Conservation (phyloP, 1,284 basidiomycete genomes). For the Volvariella surrecta region DNA sequence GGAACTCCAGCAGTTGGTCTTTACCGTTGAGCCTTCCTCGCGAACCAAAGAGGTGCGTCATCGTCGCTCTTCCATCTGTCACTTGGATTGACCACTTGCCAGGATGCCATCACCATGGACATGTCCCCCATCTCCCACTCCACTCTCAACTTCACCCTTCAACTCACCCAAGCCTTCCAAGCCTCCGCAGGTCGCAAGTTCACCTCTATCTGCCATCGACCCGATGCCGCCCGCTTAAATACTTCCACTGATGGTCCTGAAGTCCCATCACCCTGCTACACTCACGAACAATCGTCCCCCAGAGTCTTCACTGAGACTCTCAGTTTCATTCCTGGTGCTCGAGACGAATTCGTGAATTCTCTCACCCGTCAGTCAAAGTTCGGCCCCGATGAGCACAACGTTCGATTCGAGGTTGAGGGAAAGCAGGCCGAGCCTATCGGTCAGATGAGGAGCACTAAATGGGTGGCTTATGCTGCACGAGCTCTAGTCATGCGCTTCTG, state of each 20-base stretch:
- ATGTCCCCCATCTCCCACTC: constrained; percentile 27
- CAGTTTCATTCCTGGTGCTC: constrained; percentile 42
- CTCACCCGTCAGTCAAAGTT: constrained; percentile 22
- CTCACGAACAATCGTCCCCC: constrained; percentile 16
- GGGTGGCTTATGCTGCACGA: constrained; percentile 83
- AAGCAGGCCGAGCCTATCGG: constrained; percentile 19
- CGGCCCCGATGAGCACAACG: constrained; percentile 18
- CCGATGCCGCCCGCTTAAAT: constrained; percentile 10
- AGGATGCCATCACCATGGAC: constrained; percentile 17
- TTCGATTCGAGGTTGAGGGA: constrained; percentile 22
- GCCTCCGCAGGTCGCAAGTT: constrained; percentile 32
- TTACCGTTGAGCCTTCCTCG: constrained; percentile 33
- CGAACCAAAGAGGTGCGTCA: constrained; percentile 9
- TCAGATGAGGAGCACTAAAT: constrained; percentile 58
- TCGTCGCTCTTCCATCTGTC: constrained; percentile 9
- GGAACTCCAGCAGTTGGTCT: constrained; percentile 60
- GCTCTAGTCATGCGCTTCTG: constrained; percentile 80
- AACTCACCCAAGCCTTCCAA: constrained; percentile 35
- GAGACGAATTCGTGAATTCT: constrained; percentile 41
- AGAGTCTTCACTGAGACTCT: constrained; percentile 47
- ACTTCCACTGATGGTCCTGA: constrained; percentile 8
- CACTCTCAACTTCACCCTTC: constrained; percentile 36
- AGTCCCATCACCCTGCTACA: constrained; percentile 13
- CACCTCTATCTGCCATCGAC: constrained; percentile 25
- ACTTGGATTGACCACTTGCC: neutral